These are phyloP conservation scores for Eleusine indica DNA, from an alignment of 176 grass and related monocot species.

Conservation along the genomic window DNA sequence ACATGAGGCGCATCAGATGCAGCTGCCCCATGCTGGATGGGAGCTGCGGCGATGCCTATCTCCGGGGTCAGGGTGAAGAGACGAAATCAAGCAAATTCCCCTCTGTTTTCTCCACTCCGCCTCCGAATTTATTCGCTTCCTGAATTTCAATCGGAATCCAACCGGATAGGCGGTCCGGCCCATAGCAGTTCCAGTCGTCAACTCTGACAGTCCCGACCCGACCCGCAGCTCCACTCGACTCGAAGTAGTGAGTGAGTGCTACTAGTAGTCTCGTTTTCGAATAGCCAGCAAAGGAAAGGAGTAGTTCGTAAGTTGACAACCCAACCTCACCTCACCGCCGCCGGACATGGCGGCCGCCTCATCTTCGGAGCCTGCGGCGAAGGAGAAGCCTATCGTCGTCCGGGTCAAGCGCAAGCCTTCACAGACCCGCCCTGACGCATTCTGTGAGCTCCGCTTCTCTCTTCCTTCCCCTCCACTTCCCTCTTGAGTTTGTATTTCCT, in stretches of 20 bases:
- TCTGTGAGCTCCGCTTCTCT: conserved; percentile 60
- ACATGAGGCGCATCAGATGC: background rate
- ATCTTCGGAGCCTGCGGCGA: conserved; percentile 3
- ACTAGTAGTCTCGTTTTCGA: no score
- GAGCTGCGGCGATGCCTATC: no score
- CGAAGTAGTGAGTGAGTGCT: no score
- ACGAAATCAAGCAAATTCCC: background rate
- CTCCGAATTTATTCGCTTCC: no score
- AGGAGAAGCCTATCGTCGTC: conserved; percentile 66
- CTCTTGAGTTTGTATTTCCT: background rate
- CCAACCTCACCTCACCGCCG: background rate
- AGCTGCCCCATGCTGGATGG: background rate
- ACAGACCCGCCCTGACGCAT: conserved; percentile 61
- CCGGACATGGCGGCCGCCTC: conserved; percentile 22
- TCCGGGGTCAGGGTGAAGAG: background rate
- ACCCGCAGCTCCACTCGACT: no score
- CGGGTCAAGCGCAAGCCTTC: conserved; percentile 83
- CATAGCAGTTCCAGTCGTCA: no score
- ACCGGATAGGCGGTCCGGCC: no score
- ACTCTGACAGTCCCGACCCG: no score
- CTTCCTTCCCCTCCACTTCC: background rate
- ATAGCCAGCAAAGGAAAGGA: no score
- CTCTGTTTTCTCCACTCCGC: no score
- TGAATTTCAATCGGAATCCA: background rate
- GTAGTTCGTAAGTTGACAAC: no score